These are phyloP conservation scores for Paramecium bursaria DNA, from an alignment of 73 alveolate species.

Conservation along the genomic window DNA sequence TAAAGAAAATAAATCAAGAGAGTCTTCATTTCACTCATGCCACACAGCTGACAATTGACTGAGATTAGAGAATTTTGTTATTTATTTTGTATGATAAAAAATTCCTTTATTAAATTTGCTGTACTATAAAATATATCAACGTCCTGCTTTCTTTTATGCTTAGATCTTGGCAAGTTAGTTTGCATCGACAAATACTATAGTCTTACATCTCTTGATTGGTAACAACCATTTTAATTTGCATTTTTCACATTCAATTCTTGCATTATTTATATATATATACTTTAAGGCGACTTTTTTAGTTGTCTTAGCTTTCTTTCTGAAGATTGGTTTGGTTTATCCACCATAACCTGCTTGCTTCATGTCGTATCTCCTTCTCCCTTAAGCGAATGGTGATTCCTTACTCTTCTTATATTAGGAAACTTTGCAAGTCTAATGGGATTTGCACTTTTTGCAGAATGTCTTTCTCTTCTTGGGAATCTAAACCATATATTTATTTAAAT, in stretches of 20 bases:
- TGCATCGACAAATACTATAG: conserved; percentile 91
- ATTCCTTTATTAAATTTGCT: no score
- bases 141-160: conserved; percentile 46
- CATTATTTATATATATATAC: conserved; percentile 60
- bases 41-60: no score
- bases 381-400: conserved; percentile 83
- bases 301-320: conserved; percentile 97
- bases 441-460: conserved; percentile 85
- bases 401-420: conserved; percentile 91
- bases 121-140: conserved; percentile 31
- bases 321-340: conserved; percentile 96
- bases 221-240: conserved; percentile 90
- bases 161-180: conserved; percentile 49
- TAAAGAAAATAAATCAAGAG: no score
- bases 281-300: conserved; percentile 95
- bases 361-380: conserved; percentile 96
- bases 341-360: conserved; percentile 95
- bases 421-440: conserved; percentile 81
- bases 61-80: no score
- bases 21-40: no score
- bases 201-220: conserved; percentile 95
- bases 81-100: no score
- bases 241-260: conserved; percentile 89
- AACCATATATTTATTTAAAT: conserved; percentile 71
- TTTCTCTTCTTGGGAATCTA: conserved; percentile 86